These are phyloP conservation scores for Talaromyces verruculosus DNA, from an alignment of 2,329 filamentous ascomycete species.

Conservation along the genomic window DNA sequence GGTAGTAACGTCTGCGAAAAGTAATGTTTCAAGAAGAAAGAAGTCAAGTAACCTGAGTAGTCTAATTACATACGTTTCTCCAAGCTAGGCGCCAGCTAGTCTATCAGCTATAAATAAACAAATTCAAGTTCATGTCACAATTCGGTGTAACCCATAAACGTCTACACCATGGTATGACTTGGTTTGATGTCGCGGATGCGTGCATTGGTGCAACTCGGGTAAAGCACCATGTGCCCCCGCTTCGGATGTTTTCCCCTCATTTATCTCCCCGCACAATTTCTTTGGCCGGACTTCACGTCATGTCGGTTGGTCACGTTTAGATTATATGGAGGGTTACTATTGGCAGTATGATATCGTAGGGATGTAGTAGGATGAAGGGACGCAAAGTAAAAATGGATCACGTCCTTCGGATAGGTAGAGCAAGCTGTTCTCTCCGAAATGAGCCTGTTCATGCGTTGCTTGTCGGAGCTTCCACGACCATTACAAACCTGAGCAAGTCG, in stretches of 20 bases:
- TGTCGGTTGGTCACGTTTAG: neutral
- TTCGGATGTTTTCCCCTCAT: slow-evolving; percentile 10
- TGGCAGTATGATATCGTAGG: neutral
- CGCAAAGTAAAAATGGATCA: neutral
- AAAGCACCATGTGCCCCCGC: slow-evolving; percentile 11
- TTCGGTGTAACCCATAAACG: neutral
- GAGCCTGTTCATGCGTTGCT: neutral
- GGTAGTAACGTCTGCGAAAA: neutral
- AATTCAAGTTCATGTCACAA: neutral
- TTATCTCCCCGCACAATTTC: slow-evolving; percentile 5
- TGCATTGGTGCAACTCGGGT: neutral
- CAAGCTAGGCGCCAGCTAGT: neutral
- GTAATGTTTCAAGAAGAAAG: neutral
- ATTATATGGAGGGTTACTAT: neutral
- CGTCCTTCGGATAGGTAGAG: neutral
- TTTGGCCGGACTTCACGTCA: neutral
- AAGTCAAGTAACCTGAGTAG: neutral
- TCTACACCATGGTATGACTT: neutral
- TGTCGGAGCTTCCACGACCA: neutral
- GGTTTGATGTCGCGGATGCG: neutral
- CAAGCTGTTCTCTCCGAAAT: neutral
- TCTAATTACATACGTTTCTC: neutral
- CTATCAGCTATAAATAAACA: neutral
- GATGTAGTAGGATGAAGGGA: neutral
- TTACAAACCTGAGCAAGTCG: neutral